A percentile compares a stretch with the other conserved stretches of the same genome.
Conservation (phyloP, 1,284 basidiomycete genomes). For the Spongiforma sp. region DNA sequence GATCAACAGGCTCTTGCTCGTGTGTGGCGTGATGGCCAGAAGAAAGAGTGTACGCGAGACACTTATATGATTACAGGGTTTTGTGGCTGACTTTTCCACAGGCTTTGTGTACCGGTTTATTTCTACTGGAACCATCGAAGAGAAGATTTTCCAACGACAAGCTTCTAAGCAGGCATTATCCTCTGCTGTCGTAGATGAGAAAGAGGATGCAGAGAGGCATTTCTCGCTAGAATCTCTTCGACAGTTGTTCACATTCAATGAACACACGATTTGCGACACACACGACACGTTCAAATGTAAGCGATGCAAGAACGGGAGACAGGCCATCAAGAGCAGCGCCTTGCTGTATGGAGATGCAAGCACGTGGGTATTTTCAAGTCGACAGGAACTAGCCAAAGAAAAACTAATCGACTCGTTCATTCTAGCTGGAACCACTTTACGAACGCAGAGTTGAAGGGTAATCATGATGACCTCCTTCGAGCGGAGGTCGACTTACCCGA, state of each 20-base stretch:
- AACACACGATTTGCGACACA: constrained; percentile 89
- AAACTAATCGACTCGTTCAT: constrained; percentile 37
- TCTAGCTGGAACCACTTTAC: constrained; percentile 97
- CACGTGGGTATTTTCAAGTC: constrained; percentile 69
- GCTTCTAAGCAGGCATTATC: constrained; percentile 97
- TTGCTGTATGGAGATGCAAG: constrained; percentile 96
- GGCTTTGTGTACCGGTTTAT: constrained; percentile 99
- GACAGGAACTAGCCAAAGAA: background rate
- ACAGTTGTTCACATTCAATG: constrained; percentile 93
- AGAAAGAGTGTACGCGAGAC: constrained; percentile 87
- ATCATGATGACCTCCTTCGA: constrained; percentile 95
- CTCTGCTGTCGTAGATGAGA: constrained; percentile 97
- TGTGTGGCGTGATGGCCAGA: constrained; percentile 99
- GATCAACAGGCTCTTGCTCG: constrained; percentile 98
- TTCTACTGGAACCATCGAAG: constrained; percentile 97
- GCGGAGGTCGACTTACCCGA: constrained; percentile 87
- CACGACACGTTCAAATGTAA: constrained; percentile 99
- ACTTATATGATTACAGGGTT: background rate
- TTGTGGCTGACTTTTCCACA: constrained; percentile 35
- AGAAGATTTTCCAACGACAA: constrained; percentile 98
- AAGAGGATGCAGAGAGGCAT: constrained; percentile 94
- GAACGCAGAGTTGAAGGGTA: constrained; percentile 84
- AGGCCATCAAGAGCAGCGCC: constrained; percentile 83
- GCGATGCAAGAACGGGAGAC: constrained; percentile 89
- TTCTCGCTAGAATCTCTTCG: constrained; percentile 92